These are phyloP conservation scores for Kwoniella mangroviensis DNA, from an alignment of 768 basidiomycete species.

Conservation along the genomic window DNA sequence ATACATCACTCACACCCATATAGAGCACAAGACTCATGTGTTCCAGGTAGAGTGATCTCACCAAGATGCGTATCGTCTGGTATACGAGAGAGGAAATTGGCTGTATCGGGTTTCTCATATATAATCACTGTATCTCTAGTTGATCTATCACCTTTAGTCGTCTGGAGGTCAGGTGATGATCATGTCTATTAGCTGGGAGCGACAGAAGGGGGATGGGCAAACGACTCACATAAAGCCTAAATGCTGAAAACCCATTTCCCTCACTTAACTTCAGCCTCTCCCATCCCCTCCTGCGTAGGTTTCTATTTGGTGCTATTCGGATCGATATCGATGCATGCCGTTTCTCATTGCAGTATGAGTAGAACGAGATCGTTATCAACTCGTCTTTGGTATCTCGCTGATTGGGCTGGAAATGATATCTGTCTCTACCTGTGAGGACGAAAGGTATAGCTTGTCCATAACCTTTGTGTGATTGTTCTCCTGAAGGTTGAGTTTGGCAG, in stretches of 20 bases:
- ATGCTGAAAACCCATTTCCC: slow-evolving; percentile 3
- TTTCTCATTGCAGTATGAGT: slow-evolving; percentile 7
- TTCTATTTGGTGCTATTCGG: not conserved
- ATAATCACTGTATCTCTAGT: slow-evolving; percentile 17
- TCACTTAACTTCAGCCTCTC: slow-evolving; percentile 10
- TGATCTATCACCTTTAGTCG: not conserved
- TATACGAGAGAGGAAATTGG: slow-evolving; percentile 60
- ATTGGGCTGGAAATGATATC: not conserved
- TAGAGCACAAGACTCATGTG: slow-evolving; percentile 48
- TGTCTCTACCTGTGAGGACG: not conserved
- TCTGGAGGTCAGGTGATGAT: not conserved
- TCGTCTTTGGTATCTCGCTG: not conserved
- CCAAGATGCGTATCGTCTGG: slow-evolving; percentile 73
- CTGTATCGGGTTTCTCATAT: slow-evolving; percentile 23
- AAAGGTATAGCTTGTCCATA: not conserved
- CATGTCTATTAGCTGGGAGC: not conserved
- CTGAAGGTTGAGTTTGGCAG: not conserved
- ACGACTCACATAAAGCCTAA: slow-evolving; percentile 20
- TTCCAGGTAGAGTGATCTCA: slow-evolving; percentile 77
- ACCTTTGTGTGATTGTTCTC: not conserved
- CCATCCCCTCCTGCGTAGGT: slow-evolving; percentile 12
- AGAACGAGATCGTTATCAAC: not conserved
- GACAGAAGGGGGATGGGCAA: not conserved
- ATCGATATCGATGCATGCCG: not conserved
- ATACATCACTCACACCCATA: slow-evolving; percentile 30